Conservation (phyloP, 305 asterid species). For the Fraxinus sp. region DNA sequence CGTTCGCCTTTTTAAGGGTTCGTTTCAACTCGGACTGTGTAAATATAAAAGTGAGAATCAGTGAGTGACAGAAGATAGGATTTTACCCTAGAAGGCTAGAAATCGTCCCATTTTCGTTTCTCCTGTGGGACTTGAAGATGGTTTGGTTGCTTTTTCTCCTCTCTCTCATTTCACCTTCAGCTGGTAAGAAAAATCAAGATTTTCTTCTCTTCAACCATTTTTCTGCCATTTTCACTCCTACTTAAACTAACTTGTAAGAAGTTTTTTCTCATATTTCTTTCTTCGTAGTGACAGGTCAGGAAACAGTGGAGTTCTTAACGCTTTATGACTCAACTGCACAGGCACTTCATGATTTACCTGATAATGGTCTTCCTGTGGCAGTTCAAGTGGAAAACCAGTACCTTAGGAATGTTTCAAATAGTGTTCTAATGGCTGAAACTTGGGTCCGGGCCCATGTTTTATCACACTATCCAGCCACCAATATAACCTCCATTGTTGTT, state of each 20-base stretch:
- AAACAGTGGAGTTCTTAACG: slow-evolving; percentile 35
- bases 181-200: slow-evolving; percentile 22
- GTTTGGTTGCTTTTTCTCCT: slow-evolving; percentile 18
- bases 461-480: slow-evolving; percentile 61
- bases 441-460: slow-evolving; percentile 68
- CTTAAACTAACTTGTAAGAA: background rate
- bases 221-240: background rate
- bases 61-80: slow-evolving; percentile 6
- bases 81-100: background rate
- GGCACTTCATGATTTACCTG: slow-evolving; percentile 20
- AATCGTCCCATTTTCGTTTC: slow-evolving; percentile 8
- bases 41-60: slow-evolving; percentile 17
- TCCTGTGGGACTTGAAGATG: slow-evolving; percentile 16
- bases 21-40: background rate
- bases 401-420: slow-evolving; percentile 51
- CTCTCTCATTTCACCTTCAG: slow-evolving; percentile 24
- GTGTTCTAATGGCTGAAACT: slow-evolving; percentile 66
- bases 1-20: slow-evolving; percentile 11
- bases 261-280: background rate
- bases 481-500: slow-evolving; percentile 54
- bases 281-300: slow-evolving; percentile 42
- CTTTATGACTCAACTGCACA: slow-evolving; percentile 29
- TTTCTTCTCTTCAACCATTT: background rate
- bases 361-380: slow-evolving; percentile 27
- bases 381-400: slow-evolving; percentile 47